These are phyloP conservation scores for Fusarium circinatum DNA, from an alignment of 2,329 filamentous ascomycete genomes.

Conservation along the genomic window DNA sequence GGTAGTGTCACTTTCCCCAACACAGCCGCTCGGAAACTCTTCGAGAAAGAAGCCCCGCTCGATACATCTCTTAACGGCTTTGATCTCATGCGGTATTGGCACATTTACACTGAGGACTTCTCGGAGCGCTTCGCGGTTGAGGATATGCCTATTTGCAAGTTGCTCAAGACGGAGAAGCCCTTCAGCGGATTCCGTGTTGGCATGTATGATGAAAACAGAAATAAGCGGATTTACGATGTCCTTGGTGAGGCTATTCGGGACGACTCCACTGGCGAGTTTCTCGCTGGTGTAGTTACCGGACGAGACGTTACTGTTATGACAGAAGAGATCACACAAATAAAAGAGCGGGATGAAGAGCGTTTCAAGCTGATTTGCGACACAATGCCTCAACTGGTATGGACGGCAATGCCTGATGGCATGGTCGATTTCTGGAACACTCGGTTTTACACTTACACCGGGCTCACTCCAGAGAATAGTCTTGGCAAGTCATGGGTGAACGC, in stretches of 20 bases:
- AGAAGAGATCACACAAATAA: slow-evolving; percentile 75
- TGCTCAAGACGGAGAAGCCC: slow-evolving; percentile 69
- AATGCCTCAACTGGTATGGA: slow-evolving; percentile 80
- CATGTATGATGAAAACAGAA: slow-evolving; percentile 64
- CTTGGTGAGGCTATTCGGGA: slow-evolving; percentile 75
- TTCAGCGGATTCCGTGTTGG: slow-evolving; percentile 71
- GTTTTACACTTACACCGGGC: slow-evolving; percentile 84
- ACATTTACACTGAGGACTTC: slow-evolving; percentile 74
- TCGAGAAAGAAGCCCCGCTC: slow-evolving; percentile 55
- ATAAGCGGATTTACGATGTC: slow-evolving; percentile 70
- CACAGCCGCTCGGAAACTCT: slow-evolving; percentile 67
- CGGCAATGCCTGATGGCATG: slow-evolving; percentile 70
- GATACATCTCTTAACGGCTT: slow-evolving; percentile 57
- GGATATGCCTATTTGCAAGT: slow-evolving; percentile 73
- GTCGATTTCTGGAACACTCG: slow-evolving; percentile 79
- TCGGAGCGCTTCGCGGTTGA: slow-evolving; percentile 63
- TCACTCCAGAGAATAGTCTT: slow-evolving; percentile 69
- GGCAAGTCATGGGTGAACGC: slow-evolving; percentile 70
- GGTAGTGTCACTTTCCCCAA: slow-evolving; percentile 80
- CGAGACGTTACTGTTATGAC: slow-evolving; percentile 78
- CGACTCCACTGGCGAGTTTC: slow-evolving; percentile 73
- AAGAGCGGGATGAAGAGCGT: slow-evolving; percentile 75
- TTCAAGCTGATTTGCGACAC: slow-evolving; percentile 82
- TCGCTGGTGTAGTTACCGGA: slow-evolving; percentile 77
- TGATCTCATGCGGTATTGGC: slow-evolving; percentile 69